A percentile compares a stretch with the other conserved stretches of the same genome.
These are phyloP conservation scores for Colletotrichum sublineola DNA, from an alignment of 2,329 filamentous ascomycete species.

Conservation along the genomic window DNA sequence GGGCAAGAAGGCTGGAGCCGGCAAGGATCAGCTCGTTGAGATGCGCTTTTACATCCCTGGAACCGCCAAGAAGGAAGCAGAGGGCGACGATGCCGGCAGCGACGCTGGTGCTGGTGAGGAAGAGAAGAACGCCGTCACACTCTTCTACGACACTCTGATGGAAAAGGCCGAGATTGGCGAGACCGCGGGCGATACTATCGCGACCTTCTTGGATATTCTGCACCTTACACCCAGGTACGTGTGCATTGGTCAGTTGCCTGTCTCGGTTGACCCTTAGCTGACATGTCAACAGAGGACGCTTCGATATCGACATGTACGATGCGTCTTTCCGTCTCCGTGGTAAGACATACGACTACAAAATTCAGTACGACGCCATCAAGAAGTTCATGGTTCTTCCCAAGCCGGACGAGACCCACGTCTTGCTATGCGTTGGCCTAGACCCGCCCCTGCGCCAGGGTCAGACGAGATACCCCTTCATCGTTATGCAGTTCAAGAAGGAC, in stretches of 20 bases:
- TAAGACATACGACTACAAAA: conserved; percentile 99
- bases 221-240: conserved; percentile 91
- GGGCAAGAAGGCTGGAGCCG: conserved; percentile 90
- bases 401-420: conserved; percentile 95
- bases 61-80: conserved; percentile 80
- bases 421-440: conserved; percentile 94
- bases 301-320: conserved; percentile 99
- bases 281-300: conserved; percentile 80
- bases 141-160: conserved; percentile 99
- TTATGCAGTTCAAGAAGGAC: conserved; percentile 99
- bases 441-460: conserved; percentile 96
- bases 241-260: background rate
- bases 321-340: conserved; percentile 95
- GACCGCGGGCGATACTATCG: conserved; percentile 97
- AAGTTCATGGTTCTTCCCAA: conserved; percentile 99
- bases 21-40: conserved; percentile 93
- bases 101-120: conserved; percentile 73
- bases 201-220: conserved; percentile 95
- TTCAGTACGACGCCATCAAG: conserved; percentile 97
- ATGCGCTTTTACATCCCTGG: conserved; percentile 99
- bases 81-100: conserved; percentile 80
- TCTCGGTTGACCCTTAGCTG: conserved; percentile 41
- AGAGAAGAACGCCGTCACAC: conserved; percentile 93
- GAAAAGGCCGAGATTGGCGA: conserved; percentile 99
- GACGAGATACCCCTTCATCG: conserved; percentile 96